Evolutionary conservation across 129 eudicot genomes (phyloP), one percentile per base, ranked within the genome.

Genomic region (Chrysanthemum makinoi): DNA sequence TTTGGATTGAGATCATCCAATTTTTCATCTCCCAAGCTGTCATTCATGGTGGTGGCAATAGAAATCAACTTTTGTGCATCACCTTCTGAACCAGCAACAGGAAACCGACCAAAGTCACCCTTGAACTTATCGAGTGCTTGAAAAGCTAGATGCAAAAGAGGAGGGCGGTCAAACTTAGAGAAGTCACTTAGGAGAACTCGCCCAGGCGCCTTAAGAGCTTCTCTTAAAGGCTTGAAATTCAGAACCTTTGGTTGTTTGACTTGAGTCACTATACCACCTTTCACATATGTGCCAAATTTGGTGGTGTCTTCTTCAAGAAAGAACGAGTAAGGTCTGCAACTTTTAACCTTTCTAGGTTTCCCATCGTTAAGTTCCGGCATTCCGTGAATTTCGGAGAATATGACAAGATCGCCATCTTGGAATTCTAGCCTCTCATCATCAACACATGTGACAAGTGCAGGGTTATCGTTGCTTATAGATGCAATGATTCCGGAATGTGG

Each of bases 201-300:
- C 96, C 96, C 96, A 10, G 98, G 96, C 49, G 78, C 79, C 65
- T 47, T 72, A 17, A 92, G 68, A 44, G 98, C 89, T 55, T 92
- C 98, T 75, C 71, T 89, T 75, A 89, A 68, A 3, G 98, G 77
- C 83, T 92, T 89, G 62, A 92, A 92, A 33, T 87, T 84, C 79
- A 92, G 72, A 26, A 86, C 85, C 85, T 87, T 89, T 50, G 98
- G 86, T 80, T 83, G 91, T 78, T 92, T 92, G 57, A 85, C 91
- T 76, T 92, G 96, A 50, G 98, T 92, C 75, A 92, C 96, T 61
- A 92, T 87, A 78, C 98, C 98, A 75, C 95, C 98, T 83, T 83
- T 89, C 73, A 86, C 85, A 65, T 89, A 89, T 11, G 53, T 60
- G 55, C 95, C 96, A 74, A 66, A 92, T 30, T 77, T 87, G 70